Evolutionary conservation across 2,329 filamentous ascomycete species (phyloP), one percentile per base, ranked within the genome.

Genomic region (Knoxdaviesia capensis): DNA sequence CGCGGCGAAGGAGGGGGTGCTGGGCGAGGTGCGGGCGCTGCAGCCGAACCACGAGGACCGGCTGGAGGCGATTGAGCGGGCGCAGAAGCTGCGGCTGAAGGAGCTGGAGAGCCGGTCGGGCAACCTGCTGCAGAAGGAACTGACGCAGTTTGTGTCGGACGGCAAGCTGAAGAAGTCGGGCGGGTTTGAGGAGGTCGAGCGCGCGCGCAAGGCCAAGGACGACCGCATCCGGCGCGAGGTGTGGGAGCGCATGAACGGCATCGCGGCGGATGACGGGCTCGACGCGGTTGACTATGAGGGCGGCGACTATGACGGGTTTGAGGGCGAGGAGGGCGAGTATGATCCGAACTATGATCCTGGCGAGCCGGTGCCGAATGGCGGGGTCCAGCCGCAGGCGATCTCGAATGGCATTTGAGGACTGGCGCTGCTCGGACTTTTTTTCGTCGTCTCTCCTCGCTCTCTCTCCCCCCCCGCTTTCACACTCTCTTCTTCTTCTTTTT

Each of bases 151-250:
- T 54, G 88, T 96, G 1, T 72, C 82, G 48, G 84, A 94, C 53
- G 85, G 85, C 44, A 90, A 82, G 59, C 64, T 98, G 49, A 96
- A 94, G 70, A 96, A 96, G 69, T 87, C 81, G 9, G 90, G 90
- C 36, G 90, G 90, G 0, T 79, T 94, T 40, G 90, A 96, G 57
- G 90, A 98, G 61, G 80, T 87, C 1, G 90, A 98, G 61, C 71
- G 90, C 42, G 67, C 84, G 38, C 70, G 90, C 40, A 80, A 79
- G 54, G 73, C 77, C 34, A 93, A 88, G 56, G 90, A 98, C 52
- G 90, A 96, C 46, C 71, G 74, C 50, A 85, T 86, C 45, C 69
- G 87, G 44, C 79, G 74, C 51, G 87, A 94, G 57, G 82, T 79
- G 8, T 80, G 75, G 75, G 74, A 78, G 50, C 61, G 72, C 36